Base-by-base conservation (phyloP, 441 rosid genomes). In the Gossypium trilobum region DNA sequence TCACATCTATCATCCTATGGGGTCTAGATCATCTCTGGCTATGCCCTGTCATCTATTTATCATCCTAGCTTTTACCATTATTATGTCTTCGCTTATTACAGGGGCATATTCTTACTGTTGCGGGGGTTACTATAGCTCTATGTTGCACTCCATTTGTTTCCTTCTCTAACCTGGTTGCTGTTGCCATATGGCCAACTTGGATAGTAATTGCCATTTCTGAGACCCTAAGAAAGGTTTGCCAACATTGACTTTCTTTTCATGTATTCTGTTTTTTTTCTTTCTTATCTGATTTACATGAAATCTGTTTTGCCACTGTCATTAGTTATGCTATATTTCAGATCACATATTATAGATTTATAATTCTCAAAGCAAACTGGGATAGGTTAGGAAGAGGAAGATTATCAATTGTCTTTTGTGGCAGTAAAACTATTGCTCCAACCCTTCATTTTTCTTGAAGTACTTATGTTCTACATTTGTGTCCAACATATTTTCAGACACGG, bases 111-210 rank as follows among this genome's bases (percentile, higher is more conserved):
- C 88, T 89, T 81, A 84, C 93, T 33, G 27, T 82, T 82, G 89
- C 89, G 4, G 93, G 89, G 73, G 80, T 88, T 79, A 84, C 87
- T 3, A 61, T 75, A 72, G 91, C 91, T 70, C 79, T 89, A 73
- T 89, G 91, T 72, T 77, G 85, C 74, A 81, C 91, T 75, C 91
- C 91, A 56, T 78, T 84, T 61, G 82, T 84, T 78, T 88, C 89
- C 31, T 82, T 89, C 68, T 79, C 77, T 60, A 87, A 87, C 71
- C 77, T 89, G 77, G 82, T 82, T 75, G 87, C 85, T 51, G 70
- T 89, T 78, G 87, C 91, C 36, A 17, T 85, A 76, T 89, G 91
- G 89, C 91, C 93, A 60, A 83, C 87, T 64, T 87, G 91, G 89
- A 77, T 83, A 27, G 76, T 82, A 31, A 85, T 87, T 72, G 91